Conservation (phyloP, 2,329 filamentous ascomycete species). For the Venturia effusa region DNA sequence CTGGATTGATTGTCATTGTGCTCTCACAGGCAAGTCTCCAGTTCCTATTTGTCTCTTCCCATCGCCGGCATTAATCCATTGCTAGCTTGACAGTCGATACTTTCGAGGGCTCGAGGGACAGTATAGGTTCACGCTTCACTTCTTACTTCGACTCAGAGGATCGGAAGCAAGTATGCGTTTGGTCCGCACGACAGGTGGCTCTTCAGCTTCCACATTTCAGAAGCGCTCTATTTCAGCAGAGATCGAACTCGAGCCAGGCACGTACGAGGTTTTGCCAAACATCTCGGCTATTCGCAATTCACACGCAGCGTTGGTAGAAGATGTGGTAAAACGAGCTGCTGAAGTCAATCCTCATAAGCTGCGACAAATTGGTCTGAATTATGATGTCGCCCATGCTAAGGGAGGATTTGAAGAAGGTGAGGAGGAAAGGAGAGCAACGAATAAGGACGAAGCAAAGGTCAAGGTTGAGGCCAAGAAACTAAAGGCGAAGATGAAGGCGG, state of each 20-base stretch:
- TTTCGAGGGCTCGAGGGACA: slow-evolving; percentile 1
- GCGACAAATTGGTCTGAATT: slow-evolving; percentile 53
- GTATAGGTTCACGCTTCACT: not conserved
- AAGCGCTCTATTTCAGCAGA: slow-evolving; percentile 64
- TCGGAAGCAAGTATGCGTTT: not conserved
- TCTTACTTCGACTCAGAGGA: not conserved
- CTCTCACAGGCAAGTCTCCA: slow-evolving; percentile 4
- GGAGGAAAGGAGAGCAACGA: not conserved
- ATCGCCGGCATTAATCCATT: no score
- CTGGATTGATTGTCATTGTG: slow-evolving; percentile 2
- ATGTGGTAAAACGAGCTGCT: slow-evolving; percentile 42
- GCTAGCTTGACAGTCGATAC: slow-evolving; percentile 10
- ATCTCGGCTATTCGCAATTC: slow-evolving; percentile 50
- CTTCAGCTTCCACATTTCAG: not conserved
- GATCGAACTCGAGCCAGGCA: slow-evolving; percentile 59
- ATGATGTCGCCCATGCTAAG: slow-evolving; percentile 60
- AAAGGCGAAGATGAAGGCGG: no score
- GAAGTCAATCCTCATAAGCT: slow-evolving; percentile 39
- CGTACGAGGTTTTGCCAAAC: slow-evolving; percentile 64
- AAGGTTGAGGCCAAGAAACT: no score
- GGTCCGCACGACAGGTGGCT: not conserved
- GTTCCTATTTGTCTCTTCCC: no score
- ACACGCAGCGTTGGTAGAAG: slow-evolving; percentile 44
- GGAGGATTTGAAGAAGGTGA: slow-evolving; percentile 35
- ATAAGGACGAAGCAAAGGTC: no score